Base-by-base conservation (phyloP, 179 eudicot species). In the Silene vulgaris region DNA sequence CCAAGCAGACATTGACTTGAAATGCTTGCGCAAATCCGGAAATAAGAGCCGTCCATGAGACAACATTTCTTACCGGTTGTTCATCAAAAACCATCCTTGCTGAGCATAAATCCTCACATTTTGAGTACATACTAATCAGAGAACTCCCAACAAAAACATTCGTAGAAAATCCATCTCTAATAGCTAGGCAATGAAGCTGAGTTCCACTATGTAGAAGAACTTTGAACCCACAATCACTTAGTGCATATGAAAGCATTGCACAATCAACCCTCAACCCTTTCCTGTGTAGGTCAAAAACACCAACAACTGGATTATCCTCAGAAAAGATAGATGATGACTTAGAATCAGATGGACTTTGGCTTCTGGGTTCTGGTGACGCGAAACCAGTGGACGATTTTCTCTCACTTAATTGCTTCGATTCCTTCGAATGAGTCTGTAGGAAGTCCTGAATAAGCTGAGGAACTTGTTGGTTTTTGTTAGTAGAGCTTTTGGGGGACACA, bases 41-140 rank as follows among this genome's bases (percentile, higher is more conserved):
- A 61, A 89, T 81, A 80, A 89, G 85, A 64, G 90, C 90, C 13
- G 91, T 89, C 90, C 91, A 89, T 35, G 90, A 82, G 56, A 88
- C 91, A 54, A 88, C 85, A 82, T 89, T 89, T 76, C 80, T 83
- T n/a, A 77, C 78, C 9, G 82, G 80, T 77, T 88, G 74, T 6
- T 85, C 88, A 21, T 88, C 86, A 70, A 89, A 89, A 59, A 88
- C 82, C 81, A 61, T 72, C 57, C 81, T 78, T 14, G 90, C 91
- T 20, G 84, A 86, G 30, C 56, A 37, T 57, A 88, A 40, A 63
- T 85, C 84, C 67, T 90, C 88, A 73, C 82, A 81, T 82, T 88
- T 89, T 11, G 83, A 69, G 72, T 89, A 89, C 87, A 89, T 80
- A 52, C 79, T 82, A 60, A 89, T 80, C 81, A 89, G 82, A 56